phyloP scores from a whole-genome alignment of 805 yeast species.

The Tetrapisispora taiwanensis region DNA sequence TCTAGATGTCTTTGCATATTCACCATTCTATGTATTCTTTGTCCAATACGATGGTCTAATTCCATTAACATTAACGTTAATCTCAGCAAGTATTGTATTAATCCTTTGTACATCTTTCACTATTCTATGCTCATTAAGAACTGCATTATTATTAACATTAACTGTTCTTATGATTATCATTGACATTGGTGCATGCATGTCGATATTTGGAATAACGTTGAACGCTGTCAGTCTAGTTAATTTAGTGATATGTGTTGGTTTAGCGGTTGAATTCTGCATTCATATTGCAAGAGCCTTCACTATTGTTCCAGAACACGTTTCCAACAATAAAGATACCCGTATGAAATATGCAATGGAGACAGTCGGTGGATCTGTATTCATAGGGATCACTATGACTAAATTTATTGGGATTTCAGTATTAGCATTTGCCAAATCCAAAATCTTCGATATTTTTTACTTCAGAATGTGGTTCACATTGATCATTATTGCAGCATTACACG shows the following conservation, averaged over 20 bases:
- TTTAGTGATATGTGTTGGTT: constrained; percentile 81
- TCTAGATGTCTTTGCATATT: constrained; percentile 70
- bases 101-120: constrained; percentile 45
- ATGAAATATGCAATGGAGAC: constrained; percentile 50
- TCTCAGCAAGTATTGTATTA: constrained; percentile 41
- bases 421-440: constrained; percentile 78
- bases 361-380: constrained; percentile 84
- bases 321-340: constrained; percentile 30
- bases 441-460: constrained; percentile 86
- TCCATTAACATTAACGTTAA: constrained; percentile 43
- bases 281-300: constrained; percentile 78
- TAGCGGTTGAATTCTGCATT: constrained; percentile 87
- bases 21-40: constrained; percentile 87
- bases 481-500: constrained; percentile 65
- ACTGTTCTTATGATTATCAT: constrained; percentile 57
- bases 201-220: constrained; percentile 59
- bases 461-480: constrained; percentile 88
- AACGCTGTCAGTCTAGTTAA: constrained; percentile 89
- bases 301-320: constrained; percentile 29
- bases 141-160: constrained; percentile 45
- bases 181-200: constrained; percentile 75
- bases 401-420: constrained; percentile 78
- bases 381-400: constrained; percentile 86
- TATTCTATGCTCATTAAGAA: constrained; percentile 55
- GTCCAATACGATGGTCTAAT: constrained; percentile 73